Evolutionary conservation across 2,329 filamentous ascomycete species (phyloP).

Genomic region (Diaporthe citrichinensis): DNA sequence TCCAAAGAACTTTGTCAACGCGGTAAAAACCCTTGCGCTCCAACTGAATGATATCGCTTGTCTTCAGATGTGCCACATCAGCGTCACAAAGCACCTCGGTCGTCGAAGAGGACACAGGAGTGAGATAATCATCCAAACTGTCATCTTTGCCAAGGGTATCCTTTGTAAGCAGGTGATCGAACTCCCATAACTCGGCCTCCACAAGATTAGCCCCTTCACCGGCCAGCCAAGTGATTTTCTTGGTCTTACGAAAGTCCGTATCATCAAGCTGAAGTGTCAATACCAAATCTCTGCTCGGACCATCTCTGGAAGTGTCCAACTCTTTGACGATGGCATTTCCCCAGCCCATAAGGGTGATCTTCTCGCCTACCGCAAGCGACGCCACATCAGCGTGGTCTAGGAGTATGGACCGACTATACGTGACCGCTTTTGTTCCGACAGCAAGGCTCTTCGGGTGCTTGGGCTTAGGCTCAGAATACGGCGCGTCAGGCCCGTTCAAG

Average conservation of each 20-base stretch:
- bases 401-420: constrained; percentile 80
- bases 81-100: constrained; percentile 84
- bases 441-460: constrained; percentile 91
- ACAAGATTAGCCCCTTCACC: constrained; percentile 80
- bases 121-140: constrained; percentile 86
- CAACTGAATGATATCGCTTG: constrained; percentile 93
- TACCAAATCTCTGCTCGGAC: constrained; percentile 77
- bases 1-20: constrained; percentile 75
- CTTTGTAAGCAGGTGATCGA: constrained; percentile 95
- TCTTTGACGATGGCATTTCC: constrained; percentile 81
- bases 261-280: constrained; percentile 90
- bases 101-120: constrained; percentile 79
- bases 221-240: constrained; percentile 96
- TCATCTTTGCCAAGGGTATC: constrained; percentile 94
- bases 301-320: constrained; percentile 70
- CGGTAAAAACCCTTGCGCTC: constrained; percentile 94
- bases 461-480: constrained; percentile 80
- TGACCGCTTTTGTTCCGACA: constrained; percentile 87
- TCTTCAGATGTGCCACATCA: constrained; percentile 83
- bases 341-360: constrained; percentile 97
- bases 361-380: constrained; percentile 85
- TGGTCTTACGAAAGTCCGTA: constrained; percentile 93
- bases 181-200: constrained; percentile 89
- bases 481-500: constrained; percentile 73
- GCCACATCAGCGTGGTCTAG: constrained; percentile 90